Percentiles rank a stretch among this genome's conserved stretches.
Conservation (phyloP, 371 early-diverging fungal species). For the Mortierella sp. region DNA sequence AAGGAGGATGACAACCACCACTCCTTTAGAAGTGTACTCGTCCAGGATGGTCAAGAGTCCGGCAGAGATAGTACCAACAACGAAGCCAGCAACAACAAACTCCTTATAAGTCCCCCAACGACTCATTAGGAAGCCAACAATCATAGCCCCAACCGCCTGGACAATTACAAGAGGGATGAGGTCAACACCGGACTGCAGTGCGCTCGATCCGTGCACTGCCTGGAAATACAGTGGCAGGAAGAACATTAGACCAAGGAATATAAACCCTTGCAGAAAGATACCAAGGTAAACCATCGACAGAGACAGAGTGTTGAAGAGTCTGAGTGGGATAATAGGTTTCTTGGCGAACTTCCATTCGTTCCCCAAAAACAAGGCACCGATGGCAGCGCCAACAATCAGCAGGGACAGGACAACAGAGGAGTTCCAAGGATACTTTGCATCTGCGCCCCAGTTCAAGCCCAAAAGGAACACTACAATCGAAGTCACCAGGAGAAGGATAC, state of each 20-base stretch:
- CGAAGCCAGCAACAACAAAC: slow-evolving; percentile 58
- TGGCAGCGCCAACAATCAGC: slow-evolving; percentile 48
- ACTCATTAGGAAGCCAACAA: slow-evolving; percentile 34
- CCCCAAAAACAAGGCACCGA: slow-evolving; percentile 46
- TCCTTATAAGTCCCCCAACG: slow-evolving; percentile 42
- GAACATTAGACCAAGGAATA: slow-evolving; percentile 35
- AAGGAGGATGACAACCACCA: slow-evolving; percentile 7
- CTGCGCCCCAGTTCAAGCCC: slow-evolving; percentile 80
- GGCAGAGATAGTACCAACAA: slow-evolving; percentile 56
- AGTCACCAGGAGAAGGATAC: slow-evolving; percentile 57
- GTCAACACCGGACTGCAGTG: slow-evolving; percentile 29
- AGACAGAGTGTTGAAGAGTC: slow-evolving; percentile 50
- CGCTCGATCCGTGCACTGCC: slow-evolving; percentile 31
- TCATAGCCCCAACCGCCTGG: slow-evolving; percentile 8
- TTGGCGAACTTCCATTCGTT: slow-evolving; percentile 58
- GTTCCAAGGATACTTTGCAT: slow-evolving; percentile 67
- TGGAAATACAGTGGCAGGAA: slow-evolving; percentile 44
- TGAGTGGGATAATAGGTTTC: slow-evolving; percentile 66
- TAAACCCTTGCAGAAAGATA: slow-evolving; percentile 21
- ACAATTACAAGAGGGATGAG: slow-evolving; percentile 21
- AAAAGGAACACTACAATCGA: slow-evolving; percentile 71
- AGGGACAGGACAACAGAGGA: slow-evolving; percentile 67
- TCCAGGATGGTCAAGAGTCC: slow-evolving; percentile 58
- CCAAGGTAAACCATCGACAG: slow-evolving; percentile 17
- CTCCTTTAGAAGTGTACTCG: slow-evolving; percentile 20